A percentile compares a stretch with the other conserved stretches of the same genome.
Conservation (phyloP, 306 rosid species). For the Casuarina cunninghamiana region DNA sequence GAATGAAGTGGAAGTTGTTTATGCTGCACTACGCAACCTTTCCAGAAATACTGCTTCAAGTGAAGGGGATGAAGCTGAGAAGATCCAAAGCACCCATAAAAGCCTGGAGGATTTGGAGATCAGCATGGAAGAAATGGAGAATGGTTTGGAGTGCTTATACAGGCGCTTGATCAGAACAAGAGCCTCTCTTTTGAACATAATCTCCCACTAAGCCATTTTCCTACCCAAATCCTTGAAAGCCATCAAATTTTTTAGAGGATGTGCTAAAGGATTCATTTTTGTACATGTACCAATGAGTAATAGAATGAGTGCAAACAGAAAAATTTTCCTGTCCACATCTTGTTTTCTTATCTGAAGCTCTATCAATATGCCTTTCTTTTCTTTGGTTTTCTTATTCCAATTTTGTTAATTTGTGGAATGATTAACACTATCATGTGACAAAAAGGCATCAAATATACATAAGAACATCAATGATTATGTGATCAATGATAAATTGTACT, state of each 20-base stretch:
- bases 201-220: conserved; percentile 39
- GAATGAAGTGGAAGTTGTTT: conserved; percentile 50
- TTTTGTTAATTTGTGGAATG: too few species aligned
- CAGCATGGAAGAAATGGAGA: conserved; percentile 52
- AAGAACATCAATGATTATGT: too few species aligned
- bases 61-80: conserved; percentile 27
- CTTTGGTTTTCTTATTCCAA: background rate
- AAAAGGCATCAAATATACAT: too few species aligned
- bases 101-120: conserved; percentile 52
- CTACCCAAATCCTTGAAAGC: conserved; percentile 17
- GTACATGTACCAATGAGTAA: conserved; percentile 18
- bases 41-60: background rate
- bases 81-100: conserved; percentile 30
- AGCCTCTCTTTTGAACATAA: conserved; percentile 55
- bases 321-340: too few species aligned
- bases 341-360: background rate
- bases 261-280: conserved; percentile 30
- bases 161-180: conserved; percentile 63
- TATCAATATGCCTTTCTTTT: background rate
- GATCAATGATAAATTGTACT: too few species aligned
- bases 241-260: conserved; percentile 47
- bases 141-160: conserved; percentile 49
- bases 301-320: conserved; percentile 23
- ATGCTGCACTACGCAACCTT: conserved; percentile 35
- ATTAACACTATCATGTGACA: too few species aligned